These are phyloP conservation scores for Cutaneotrichosporon mucoides DNA, from an alignment of 1,284 basidiomycete species.

Conservation along the genomic window DNA sequence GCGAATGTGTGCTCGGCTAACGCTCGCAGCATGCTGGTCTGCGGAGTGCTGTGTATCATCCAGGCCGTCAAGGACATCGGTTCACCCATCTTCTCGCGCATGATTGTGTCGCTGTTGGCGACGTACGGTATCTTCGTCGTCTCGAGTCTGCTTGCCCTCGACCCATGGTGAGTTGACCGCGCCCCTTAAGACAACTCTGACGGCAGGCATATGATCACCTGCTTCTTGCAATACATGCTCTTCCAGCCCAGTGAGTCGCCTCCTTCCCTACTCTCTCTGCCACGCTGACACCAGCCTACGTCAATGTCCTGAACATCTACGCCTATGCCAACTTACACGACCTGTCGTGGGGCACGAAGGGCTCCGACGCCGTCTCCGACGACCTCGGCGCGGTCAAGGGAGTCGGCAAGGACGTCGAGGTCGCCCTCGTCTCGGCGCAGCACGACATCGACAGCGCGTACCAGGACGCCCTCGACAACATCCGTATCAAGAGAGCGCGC, in stretches of 20 bases:
- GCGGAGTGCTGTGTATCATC: conserved; percentile 69
- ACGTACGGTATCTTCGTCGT: conserved; percentile 82
- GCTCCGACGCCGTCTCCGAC: conserved; percentile 60
- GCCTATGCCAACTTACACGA: conserved; percentile 57
- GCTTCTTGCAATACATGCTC: conserved; percentile 82
- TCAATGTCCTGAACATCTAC: conserved; percentile 24
- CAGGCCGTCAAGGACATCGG: conserved; percentile 61
- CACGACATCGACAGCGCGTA: conserved; percentile 86
- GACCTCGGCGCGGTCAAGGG: conserved; percentile 71
- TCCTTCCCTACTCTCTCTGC: too few relatives aligned
- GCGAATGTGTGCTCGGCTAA: neutral
- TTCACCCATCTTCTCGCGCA: conserved; percentile 59
- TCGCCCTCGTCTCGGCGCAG: conserved; percentile 78
- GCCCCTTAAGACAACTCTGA: too few relatives aligned
- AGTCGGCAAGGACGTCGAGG: conserved; percentile 69
- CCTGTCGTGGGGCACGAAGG: conserved; percentile 85
- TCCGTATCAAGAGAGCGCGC: conserved; percentile 50
- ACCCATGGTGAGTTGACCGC: conserved; percentile 16
- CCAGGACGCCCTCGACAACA: conserved; percentile 77
- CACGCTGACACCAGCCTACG: conserved; percentile 13
- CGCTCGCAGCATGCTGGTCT: conserved; percentile 50
- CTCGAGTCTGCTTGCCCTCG: conserved; percentile 73
- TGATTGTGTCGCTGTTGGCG: conserved; percentile 51
- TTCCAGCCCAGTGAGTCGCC: conserved; percentile 52
- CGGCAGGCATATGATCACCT: conserved; percentile 69